Base-by-base conservation (phyloP, 331 rosid species). In the Saraca asoca region DNA sequence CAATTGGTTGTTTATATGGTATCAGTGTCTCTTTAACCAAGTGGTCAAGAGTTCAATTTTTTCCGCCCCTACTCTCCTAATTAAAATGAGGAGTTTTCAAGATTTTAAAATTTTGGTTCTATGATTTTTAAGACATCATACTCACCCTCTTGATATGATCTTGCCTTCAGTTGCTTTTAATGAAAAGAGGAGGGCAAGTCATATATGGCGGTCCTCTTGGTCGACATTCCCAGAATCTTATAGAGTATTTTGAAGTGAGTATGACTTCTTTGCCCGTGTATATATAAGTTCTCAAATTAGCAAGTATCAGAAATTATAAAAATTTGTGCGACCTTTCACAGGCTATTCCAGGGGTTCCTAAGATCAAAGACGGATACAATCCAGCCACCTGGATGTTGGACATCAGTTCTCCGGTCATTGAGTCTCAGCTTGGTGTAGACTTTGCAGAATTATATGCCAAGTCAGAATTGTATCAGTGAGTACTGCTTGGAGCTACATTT, bases 301-400 rank as follows among this genome's bases (percentile, higher is more conserved):
- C 5, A 42, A 41, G 42, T 13, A 15, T 10, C 2, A 18, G 41
- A 51, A 54, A 67, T 49, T 49, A 51, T 41, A 43, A 38, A 71
- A 39, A 69, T 18, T 58, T 48, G 66, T 13, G 58, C 58, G 60
- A 59, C 38, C 12, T 52, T 52, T 66, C 46, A 55, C 72, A 89
- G 96, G 89, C 87, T 53, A 70, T 89, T 70, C 90, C 88, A 4
- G 75, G 81, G 18, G 77, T 86, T 69, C 77, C 87, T 0, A 78
- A 68, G 76, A 80, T 84, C 54, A 77, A 66, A 69, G 88, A 86
- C 1, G 87, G 84, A 29, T 56, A 53, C 42, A 89, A 89, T 70
- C 96, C 93, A 1, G 90, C 90, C 5, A 84, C 85, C 5, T 89
- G 91, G 96, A 72, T 84, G 86, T 63, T 89, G 58, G 87, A 89